These are phyloP conservation scores for Trichoderma atrobrunneum DNA, from an alignment of 2,329 filamentous ascomycete genomes.

Conservation along the genomic window DNA sequence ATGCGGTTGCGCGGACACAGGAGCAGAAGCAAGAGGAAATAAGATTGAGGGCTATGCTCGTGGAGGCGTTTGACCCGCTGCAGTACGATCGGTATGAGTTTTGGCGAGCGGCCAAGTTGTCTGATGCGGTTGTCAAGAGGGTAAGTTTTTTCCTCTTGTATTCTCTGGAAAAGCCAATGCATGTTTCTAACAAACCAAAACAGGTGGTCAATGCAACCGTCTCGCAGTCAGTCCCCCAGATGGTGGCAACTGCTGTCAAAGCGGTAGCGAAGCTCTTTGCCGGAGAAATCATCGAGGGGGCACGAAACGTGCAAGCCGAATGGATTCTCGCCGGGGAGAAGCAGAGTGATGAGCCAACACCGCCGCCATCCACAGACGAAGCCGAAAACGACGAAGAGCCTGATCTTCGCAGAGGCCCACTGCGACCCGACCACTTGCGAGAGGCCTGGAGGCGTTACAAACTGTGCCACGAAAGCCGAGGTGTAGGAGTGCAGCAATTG, in stretches of 20 bases:
- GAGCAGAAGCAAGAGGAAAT: constrained; percentile 66
- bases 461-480: constrained; percentile 59
- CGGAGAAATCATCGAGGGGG: constrained; percentile 71
- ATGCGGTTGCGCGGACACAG: constrained; percentile 59
- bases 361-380: constrained; percentile 34
- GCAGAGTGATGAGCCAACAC: constrained; percentile 51
- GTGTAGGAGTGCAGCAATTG: constrained; percentile 56
- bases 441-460: constrained; percentile 71
- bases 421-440: constrained; percentile 71
- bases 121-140: constrained; percentile 66
- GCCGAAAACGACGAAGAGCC: constrained; percentile 35
- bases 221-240: constrained; percentile 72
- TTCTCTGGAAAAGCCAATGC: not conserved
- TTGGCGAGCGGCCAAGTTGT: constrained; percentile 67
- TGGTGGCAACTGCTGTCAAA: constrained; percentile 72
- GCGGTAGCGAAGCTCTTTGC: constrained; percentile 75
- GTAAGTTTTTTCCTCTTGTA: constrained; percentile 38
- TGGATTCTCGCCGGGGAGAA: constrained; percentile 62
- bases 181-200: not conserved
- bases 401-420: constrained; percentile 48
- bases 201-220: constrained; percentile 77
- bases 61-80: constrained; percentile 61
- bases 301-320: constrained; percentile 68
- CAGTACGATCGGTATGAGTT: constrained; percentile 69
- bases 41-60: constrained; percentile 57